Evolutionary conservation across 495 filamentous ascomycete species (phyloP).

Genomic region (Pyrenula massariospora): DNA sequence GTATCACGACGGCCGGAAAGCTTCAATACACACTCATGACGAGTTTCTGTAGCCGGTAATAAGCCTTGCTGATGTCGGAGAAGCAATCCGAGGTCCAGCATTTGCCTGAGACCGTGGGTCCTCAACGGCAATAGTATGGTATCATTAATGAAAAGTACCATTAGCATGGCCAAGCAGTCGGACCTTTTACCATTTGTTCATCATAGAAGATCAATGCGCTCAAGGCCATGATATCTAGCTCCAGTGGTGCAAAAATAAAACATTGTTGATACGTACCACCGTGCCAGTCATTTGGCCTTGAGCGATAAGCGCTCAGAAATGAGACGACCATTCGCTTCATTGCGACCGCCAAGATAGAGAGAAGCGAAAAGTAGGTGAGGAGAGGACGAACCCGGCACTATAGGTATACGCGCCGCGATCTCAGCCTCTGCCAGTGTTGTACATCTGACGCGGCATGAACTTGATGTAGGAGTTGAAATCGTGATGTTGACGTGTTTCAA

Average conservation of each 20-base stretch:
- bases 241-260: neutral
- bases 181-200: conserved; percentile 56
- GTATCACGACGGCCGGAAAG: conserved; percentile 29
- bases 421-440: too few species aligned
- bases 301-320: neutral
- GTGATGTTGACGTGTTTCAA: too few species aligned
- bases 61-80: conserved; percentile 3
- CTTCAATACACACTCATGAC: conserved; percentile 15
- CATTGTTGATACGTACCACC: conserved; percentile 8
- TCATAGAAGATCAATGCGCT: conserved; percentile 38
- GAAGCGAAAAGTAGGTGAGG: neutral
- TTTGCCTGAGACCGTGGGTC: neutral
- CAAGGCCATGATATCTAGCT: neutral
- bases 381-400: too few species aligned
- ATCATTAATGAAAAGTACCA: neutral
- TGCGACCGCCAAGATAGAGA: neutral
- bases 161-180: neutral
- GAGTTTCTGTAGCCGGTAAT: conserved; percentile 17
- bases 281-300: conserved; percentile 5
- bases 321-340: neutral
- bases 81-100: neutral
- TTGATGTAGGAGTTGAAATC: too few species aligned
- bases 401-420: too few species aligned
- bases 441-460: too few species aligned
- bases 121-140: neutral